Evolutionary conservation across 345 rosid genomes (phyloP), one percentile per base, ranked within the genome.

Genomic region (Isatis tinctoria): DNA sequence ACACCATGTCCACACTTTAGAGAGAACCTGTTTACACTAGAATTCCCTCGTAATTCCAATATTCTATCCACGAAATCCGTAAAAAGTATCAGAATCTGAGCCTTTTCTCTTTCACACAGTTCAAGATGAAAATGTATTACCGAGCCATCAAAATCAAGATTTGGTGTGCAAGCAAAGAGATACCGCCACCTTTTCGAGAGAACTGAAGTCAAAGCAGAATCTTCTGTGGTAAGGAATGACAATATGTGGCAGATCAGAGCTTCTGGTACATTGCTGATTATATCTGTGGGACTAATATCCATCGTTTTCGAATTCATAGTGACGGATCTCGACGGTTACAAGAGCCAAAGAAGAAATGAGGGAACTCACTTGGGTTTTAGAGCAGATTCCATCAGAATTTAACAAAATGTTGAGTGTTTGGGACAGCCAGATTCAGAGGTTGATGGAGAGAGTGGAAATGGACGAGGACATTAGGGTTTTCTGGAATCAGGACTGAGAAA

Each of bases 211-310:
- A 45, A 7, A 59, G 74, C 74, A 33, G 58, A 20, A 1, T 59
- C 74, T 70, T 70, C 36, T 9, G 16, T 70, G 58, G 66, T 26
- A 26, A 59, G 74, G 16, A 70, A 70, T 14, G 74, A 70, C 74
- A 70, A 45, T 1, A 70, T 70, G 74, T 45, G 74, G 44, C 58
- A 33, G 33, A 70, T 10, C 16, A 70, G 66, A 58, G 57, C 57
- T 45, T 70, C 59, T 14, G 66, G 66, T 58, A 70, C 45, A 14
- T 4, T 45, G 56, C 58, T 70, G 66, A 59, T 59, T 33, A 11
- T 10, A 51, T 51, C 71, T 67, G n/a, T 51, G 10, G 71, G 27
- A 36, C 24, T 16, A 49, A 2, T 8, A n/a, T 59, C 48, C 57
- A 8, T 40, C 44, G 28, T 30, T 20, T 41, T 43, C 22, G 43